Conservation (phyloP, 1,284 basidiomycete species). For the Golubevia pallescens region DNA sequence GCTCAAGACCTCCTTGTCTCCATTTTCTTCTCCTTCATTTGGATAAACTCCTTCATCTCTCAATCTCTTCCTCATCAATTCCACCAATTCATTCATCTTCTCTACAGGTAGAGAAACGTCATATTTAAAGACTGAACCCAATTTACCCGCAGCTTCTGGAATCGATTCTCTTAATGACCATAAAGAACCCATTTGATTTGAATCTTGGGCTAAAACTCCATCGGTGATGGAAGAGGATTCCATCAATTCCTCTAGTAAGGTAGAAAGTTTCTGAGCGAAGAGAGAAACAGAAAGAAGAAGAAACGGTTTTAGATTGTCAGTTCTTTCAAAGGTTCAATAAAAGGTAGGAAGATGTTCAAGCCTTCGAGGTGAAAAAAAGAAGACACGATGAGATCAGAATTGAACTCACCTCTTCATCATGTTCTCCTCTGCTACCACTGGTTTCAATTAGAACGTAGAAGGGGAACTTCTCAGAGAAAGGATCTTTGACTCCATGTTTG, state of each 20-base stretch:
- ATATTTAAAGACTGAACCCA: constrained; percentile 97
- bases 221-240: constrained; percentile 78
- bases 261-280: constrained; percentile 77
- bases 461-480: constrained; percentile 50
- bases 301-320: too few species aligned
- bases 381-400: constrained; percentile 8
- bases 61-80: constrained; percentile 78
- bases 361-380: too few species aligned
- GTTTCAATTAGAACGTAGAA: constrained; percentile 89
- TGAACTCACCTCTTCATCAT: constrained; percentile 83
- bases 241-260: constrained; percentile 80
- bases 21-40: constrained; percentile 69
- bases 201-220: constrained; percentile 90
- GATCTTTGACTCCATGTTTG: constrained; percentile 53
- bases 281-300: neutral
- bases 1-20: constrained; percentile 73
- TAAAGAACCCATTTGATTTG: constrained; percentile 84
- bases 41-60: constrained; percentile 75
- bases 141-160: constrained; percentile 90
- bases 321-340: too few species aligned
- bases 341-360: too few species aligned
- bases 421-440: constrained; percentile 88
- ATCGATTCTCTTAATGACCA: constrained; percentile 95
- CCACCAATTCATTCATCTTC: constrained; percentile 87
- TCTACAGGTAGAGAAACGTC: constrained; percentile 89